These are phyloP conservation scores for Ceratocystis cacaofunesta DNA, from an alignment of 2,329 filamentous ascomycete species.

Conservation along the genomic window DNA sequence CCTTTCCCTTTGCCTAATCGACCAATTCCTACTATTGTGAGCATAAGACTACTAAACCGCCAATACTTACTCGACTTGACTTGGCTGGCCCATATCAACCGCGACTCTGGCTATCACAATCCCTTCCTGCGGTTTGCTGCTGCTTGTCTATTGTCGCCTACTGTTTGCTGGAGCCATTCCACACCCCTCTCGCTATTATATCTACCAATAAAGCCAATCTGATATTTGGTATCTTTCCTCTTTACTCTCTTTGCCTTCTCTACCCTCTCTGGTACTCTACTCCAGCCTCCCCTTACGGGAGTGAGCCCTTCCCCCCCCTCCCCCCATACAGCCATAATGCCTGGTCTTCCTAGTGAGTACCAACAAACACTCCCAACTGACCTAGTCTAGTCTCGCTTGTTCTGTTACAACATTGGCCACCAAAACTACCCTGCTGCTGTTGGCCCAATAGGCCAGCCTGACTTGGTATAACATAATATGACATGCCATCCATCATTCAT, in stretches of 20 bases:
- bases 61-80: not conserved
- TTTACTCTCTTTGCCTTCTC: not conserved
- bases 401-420: not conserved
- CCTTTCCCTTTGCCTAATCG: not conserved
- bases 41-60: too few species aligned
- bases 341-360: slow-evolving; percentile 15
- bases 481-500: not conserved
- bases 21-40: not conserved
- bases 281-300: not conserved
- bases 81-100: not conserved
- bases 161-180: not conserved
- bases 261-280: not conserved
- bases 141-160: too few species aligned
- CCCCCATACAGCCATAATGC: slow-evolving; percentile 8
- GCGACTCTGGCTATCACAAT: not conserved
- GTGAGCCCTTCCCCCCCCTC: not conserved
- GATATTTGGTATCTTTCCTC: not conserved
- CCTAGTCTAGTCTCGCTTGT: not conserved
- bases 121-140: not conserved
- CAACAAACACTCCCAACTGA: not conserved
- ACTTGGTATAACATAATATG: too few species aligned
- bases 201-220: not conserved
- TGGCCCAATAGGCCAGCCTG: not conserved
- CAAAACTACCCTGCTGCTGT: not conserved
- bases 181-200: not conserved